phyloP scores from a whole-genome alignment of 2,329 filamentous ascomycete species.

The Seiridium cupressi region DNA sequence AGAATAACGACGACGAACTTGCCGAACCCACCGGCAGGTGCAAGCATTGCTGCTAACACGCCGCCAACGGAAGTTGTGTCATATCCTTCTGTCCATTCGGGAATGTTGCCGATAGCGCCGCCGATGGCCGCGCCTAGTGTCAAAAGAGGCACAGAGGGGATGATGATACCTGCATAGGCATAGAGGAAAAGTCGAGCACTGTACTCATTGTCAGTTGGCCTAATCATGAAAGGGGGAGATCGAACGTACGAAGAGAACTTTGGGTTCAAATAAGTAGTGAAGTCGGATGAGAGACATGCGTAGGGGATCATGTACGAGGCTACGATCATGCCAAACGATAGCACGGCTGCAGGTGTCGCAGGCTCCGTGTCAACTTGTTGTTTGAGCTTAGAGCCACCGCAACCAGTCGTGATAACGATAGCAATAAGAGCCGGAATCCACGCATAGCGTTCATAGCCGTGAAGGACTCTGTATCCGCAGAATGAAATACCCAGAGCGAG shows the following conservation, averaged over 20 bases:
- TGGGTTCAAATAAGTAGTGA: conserved; percentile 60
- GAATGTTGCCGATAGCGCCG: conserved; percentile 53
- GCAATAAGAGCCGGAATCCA: conserved; percentile 55
- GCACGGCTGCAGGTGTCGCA: conserved; percentile 42
- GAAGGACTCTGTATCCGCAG: conserved; percentile 56
- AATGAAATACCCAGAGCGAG: conserved; percentile 60
- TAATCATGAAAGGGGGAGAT: neutral
- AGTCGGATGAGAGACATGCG: conserved; percentile 57
- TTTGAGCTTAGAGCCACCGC: conserved; percentile 47
- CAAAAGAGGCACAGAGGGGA: conserved; percentile 60
- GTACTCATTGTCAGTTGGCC: neutral
- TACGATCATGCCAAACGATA: conserved; percentile 60
- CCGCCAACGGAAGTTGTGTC: conserved; percentile 53
- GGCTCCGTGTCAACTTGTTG: conserved; percentile 43
- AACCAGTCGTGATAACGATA: conserved; percentile 53
- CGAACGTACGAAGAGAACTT: conserved; percentile 46
- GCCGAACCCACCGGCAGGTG: conserved; percentile 57
- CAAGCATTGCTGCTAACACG: conserved; percentile 58
- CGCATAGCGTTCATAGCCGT: conserved; percentile 57
- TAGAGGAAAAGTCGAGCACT: conserved; percentile 45
- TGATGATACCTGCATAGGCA: conserved; percentile 52
- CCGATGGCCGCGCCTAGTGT: conserved; percentile 63
- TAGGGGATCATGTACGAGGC: conserved; percentile 65
- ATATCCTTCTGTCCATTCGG: conserved; percentile 54
- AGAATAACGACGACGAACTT: conserved; percentile 61